A percentile compares a stretch with the other conserved stretches of the same genome.
phyloP scores from a whole-genome alignment of 2,329 filamentous ascomycete species.

The Apiospora aurea region DNA sequence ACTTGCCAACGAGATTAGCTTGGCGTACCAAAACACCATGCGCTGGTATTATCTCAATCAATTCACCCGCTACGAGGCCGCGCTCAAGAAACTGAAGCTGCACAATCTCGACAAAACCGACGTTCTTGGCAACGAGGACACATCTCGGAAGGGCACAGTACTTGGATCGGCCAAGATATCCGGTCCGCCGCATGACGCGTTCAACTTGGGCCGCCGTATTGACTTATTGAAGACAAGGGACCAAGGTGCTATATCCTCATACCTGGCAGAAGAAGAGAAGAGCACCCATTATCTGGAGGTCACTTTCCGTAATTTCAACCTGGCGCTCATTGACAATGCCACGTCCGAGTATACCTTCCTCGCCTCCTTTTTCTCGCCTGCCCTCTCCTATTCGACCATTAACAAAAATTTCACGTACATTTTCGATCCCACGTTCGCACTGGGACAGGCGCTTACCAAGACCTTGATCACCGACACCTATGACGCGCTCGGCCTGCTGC shows the following conservation, averaged over 20 bases:
- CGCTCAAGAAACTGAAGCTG: constrained; percentile 84
- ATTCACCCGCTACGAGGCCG: constrained; percentile 85
- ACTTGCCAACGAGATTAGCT: constrained; percentile 88
- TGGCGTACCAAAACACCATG: constrained; percentile 98
- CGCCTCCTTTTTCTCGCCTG: constrained; percentile 84
- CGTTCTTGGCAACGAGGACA: constrained; percentile 80
- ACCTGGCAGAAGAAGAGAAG: constrained; percentile 90
- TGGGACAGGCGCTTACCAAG: constrained; percentile 80
- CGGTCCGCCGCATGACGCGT: constrained; percentile 79
- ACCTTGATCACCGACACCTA: constrained; percentile 77
- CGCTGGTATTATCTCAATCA: constrained; percentile 96
- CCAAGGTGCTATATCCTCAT: constrained; percentile 81
- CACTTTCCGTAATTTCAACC: constrained; percentile 92
- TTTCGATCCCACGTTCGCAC: constrained; percentile 87
- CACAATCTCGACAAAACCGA: constrained; percentile 85
- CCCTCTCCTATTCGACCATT: constrained; percentile 77
- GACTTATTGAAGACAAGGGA: constrained; percentile 80
- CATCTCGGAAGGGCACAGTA: constrained; percentile 67
- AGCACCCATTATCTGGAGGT: constrained; percentile 86
- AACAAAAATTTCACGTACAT: constrained; percentile 86
- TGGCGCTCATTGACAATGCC: constrained; percentile 91
- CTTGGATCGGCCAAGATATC: constrained; percentile 58
- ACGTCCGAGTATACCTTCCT: constrained; percentile 95
- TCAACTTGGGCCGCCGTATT: constrained; percentile 85
- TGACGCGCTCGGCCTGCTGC: constrained; percentile 84